phyloP scores from a whole-genome alignment of 2,329 filamentous ascomycete species.

The Alternaria viburni region DNA sequence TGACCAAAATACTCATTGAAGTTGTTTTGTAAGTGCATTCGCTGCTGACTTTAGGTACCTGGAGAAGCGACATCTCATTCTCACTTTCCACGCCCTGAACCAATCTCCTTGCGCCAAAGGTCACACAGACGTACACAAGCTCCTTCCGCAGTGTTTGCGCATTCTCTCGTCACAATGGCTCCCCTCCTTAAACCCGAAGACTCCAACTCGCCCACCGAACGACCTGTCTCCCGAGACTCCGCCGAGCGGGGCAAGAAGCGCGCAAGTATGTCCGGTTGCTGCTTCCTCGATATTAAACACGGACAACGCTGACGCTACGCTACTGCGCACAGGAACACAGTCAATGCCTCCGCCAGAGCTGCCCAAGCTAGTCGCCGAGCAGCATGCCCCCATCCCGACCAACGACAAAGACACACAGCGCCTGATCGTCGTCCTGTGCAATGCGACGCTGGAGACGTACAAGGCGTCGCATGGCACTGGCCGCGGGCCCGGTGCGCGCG shows the following conservation, averaged over 20 bases:
- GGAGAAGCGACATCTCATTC: not conserved
- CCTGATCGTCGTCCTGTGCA: constrained; percentile 93
- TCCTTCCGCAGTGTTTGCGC: not conserved
- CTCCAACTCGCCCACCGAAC: constrained; percentile 18
- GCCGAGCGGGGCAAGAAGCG: constrained; percentile 46
- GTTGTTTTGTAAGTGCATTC: constrained; percentile 7
- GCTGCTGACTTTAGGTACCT: constrained; percentile 2
- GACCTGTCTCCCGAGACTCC: constrained; percentile 39
- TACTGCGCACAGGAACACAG: constrained; percentile 66
- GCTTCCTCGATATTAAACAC: constrained; percentile 12
- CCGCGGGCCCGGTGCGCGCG: constrained; percentile 69
- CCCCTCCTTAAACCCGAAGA: constrained; percentile 29
- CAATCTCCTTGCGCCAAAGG: not conserved
- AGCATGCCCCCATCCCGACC: constrained; percentile 81
- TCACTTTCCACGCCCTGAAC: not conserved
- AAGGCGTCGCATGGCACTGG: constrained; percentile 79
- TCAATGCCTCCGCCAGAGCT: constrained; percentile 91
- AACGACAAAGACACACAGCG: constrained; percentile 90
- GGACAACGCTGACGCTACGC: constrained; percentile 32
- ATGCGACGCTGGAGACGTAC: constrained; percentile 97
- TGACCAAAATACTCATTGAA: not conserved
- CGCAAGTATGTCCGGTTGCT: constrained; percentile 41
- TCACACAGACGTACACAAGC: not conserved
- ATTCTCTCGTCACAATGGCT: constrained; percentile 21
- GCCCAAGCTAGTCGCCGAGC: constrained; percentile 91